phyloP scores from a whole-genome alignment of 2,329 filamentous ascomycete species.

The Ceratocystis alfenasii region DNA sequence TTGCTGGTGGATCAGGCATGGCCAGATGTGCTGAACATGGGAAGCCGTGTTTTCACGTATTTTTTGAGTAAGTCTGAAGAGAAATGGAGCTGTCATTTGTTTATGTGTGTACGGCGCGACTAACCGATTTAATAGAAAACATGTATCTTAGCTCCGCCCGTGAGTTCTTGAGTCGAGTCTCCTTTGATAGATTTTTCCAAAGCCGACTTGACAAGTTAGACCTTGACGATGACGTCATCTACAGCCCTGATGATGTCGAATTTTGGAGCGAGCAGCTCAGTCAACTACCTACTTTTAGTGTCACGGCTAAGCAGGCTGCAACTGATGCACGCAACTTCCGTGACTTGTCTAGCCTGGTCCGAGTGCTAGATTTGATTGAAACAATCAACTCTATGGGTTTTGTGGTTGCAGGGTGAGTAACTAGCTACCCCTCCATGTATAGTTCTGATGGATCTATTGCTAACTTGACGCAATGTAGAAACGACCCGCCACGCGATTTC shows the following conservation, averaged over 20 bases:
- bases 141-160: constrained; percentile 45
- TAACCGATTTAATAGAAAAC: constrained; percentile 31
- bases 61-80: constrained; percentile 59
- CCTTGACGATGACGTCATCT: constrained; percentile 29
- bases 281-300: constrained; percentile 22
- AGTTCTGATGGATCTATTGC: neutral
- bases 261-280: constrained; percentile 32
- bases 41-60: constrained; percentile 64
- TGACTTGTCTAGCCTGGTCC: constrained; percentile 56
- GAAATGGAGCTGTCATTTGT: constrained; percentile 24
- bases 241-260: constrained; percentile 31
- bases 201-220: constrained; percentile 29
- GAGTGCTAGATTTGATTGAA: constrained; percentile 55
- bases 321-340: constrained; percentile 50
- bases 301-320: constrained; percentile 35
- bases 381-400: constrained; percentile 48
- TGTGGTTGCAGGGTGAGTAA: constrained; percentile 40
- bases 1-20: constrained; percentile 60
- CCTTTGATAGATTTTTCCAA: constrained; percentile 39
- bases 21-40: constrained; percentile 55
- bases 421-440: neutral
- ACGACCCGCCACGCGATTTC: constrained; percentile 36
- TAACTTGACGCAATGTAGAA: constrained; percentile 24
- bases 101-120: constrained; percentile 24
- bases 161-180: constrained; percentile 40